These are phyloP conservation scores for Zostera marina DNA, from an alignment of 116 monocot species.

Conservation along the genomic window DNA sequence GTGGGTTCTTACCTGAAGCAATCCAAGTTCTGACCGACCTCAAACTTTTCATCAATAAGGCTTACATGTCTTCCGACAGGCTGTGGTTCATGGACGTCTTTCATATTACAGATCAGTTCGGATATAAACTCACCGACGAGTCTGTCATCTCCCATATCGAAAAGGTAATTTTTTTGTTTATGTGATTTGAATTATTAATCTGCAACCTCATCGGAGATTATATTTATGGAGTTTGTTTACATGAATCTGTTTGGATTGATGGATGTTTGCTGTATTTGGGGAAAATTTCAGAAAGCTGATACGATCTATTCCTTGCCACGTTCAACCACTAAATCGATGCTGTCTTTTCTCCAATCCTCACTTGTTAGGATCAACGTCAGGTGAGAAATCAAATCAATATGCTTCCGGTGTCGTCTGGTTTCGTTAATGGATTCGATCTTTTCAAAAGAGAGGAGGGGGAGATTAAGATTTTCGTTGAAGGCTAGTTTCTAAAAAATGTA, in stretches of 20 bases:
- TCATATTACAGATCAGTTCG: constrained; percentile 55
- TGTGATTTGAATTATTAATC: too few species aligned
- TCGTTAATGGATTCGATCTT: too few species aligned
- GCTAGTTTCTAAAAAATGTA: constrained; percentile 41
- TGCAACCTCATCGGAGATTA: too few species aligned
- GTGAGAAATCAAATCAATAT: not conserved
- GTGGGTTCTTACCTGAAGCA: constrained; percentile 42
- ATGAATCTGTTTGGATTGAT: too few species aligned
- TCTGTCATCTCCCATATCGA: constrained; percentile 34
- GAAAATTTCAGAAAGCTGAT: constrained; percentile 3
- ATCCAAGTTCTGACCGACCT: constrained; percentile 54
- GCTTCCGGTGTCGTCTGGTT: not conserved
- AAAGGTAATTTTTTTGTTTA: constrained; percentile 6
- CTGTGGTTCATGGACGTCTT: constrained; percentile 89
- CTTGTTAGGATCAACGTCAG: not conserved
- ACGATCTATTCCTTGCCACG: not conserved
- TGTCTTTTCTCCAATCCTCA: not conserved
- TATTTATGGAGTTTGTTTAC: too few species aligned
- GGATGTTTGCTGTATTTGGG: not conserved
- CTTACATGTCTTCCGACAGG: constrained; percentile 80
- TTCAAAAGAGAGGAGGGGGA: constrained; percentile 46
- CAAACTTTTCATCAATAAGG: constrained; percentile 52
- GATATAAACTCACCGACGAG: constrained; percentile 45
- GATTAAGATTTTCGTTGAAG: constrained; percentile 22
- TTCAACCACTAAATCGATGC: not conserved